phyloP scores from a whole-genome alignment of 352 stramenopile species.

The Paralagenidium karlingii region DNA sequence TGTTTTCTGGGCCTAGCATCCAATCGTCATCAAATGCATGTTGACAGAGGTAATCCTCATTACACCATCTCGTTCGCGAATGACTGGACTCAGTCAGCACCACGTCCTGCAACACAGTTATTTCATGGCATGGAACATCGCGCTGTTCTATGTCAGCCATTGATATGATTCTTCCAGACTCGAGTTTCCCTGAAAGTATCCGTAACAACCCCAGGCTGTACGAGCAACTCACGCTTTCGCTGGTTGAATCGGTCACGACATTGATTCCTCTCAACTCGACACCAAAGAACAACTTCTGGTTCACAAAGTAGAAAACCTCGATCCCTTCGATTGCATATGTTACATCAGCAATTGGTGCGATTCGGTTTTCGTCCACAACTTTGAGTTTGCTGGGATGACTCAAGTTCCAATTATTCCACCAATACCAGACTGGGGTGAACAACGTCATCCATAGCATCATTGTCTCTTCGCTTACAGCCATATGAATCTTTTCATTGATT shows the following conservation, averaged over 20 bases:
- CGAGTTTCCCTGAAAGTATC: too few relatives aligned
- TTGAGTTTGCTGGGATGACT: constrained; percentile 49
- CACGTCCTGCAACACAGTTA: constrained; percentile 16
- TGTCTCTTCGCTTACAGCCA: constrained; percentile 64
- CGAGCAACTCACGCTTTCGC: too few relatives aligned
- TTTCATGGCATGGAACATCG: constrained; percentile 41
- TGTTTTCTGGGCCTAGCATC: constrained; percentile 9
- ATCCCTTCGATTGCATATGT: constrained; percentile 31
- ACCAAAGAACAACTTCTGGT: constrained; percentile 49
- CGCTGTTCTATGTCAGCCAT: too few relatives aligned
- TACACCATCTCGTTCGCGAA: constrained; percentile 30
- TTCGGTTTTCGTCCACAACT: constrained; percentile 19
- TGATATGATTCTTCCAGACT: too few relatives aligned
- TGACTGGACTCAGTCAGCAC: constrained; percentile 30
- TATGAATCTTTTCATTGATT: constrained; percentile 28
- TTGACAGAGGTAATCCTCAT: constrained; percentile 27
- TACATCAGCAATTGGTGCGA: constrained; percentile 73
- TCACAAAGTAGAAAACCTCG: constrained; percentile 36
- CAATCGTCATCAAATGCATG: constrained; percentile 10
- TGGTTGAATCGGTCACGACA: too few relatives aligned
- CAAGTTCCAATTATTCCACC: constrained; percentile 75
- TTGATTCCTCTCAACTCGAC: constrained; percentile 21
- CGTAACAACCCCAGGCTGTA: too few relatives aligned
- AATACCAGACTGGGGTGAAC: constrained; percentile 63
- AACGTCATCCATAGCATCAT: constrained; percentile 69